phyloP scores from a whole-genome alignment of 306 rosid genomes.

The Begonia fuchsioides region DNA sequence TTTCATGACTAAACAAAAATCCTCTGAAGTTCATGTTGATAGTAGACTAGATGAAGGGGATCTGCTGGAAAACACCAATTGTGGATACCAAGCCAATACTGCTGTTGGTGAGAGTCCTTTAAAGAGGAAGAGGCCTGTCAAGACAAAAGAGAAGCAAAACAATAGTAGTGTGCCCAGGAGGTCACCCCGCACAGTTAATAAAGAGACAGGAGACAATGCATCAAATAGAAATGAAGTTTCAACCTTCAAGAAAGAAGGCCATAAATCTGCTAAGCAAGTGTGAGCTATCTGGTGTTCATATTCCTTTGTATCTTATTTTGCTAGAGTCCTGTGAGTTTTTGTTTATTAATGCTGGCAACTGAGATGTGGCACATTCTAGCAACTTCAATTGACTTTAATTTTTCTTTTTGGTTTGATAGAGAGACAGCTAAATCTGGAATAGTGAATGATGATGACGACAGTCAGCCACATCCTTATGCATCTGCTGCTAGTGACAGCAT shows the following conservation, averaged over 20 bases:
- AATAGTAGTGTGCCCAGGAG: conserved; percentile 2
- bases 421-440: conserved; percentile 4
- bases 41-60: conserved; percentile 8
- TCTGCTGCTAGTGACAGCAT: conserved; percentile 6
- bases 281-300: conserved; percentile 3
- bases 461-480: conserved; percentile 2
- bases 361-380: not conserved
- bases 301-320: not conserved
- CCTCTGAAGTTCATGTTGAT: conserved; percentile 3
- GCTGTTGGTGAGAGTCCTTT: conserved; percentile 1
- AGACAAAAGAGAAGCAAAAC: conserved; percentile 8
- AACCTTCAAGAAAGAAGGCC: conserved; percentile 7
- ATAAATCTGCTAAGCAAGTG: conserved; percentile 8
- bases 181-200: conserved; percentile 5
- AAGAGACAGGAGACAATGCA: conserved; percentile 3
- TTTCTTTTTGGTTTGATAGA: not conserved
- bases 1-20: conserved; percentile 2
- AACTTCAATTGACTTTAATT: conserved; percentile 1
- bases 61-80: conserved; percentile 8
- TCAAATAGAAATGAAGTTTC: conserved; percentile 3
- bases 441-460: conserved; percentile 12
- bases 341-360: too few species aligned
- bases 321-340: not conserved
- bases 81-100: conserved; percentile 24
- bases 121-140: conserved; percentile 15